Evolutionary conservation across 2,329 filamentous ascomycete species (phyloP), one percentile per base, ranked within the genome.

Genomic region (Aspergillus aculeatinus): DNA sequence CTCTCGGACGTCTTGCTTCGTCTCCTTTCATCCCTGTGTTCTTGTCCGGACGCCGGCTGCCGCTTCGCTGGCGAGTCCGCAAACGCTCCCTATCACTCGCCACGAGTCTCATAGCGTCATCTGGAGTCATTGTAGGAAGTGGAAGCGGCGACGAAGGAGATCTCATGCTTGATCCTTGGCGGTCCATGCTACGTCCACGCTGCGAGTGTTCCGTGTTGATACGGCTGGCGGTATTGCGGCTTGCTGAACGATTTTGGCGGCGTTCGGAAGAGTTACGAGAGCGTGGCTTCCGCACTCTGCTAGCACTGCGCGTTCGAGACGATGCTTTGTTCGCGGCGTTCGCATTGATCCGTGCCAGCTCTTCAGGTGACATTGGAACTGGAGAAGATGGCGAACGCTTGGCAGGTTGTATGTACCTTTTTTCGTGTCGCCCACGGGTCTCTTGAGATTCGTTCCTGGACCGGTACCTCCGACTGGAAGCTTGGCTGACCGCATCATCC

Each of bases 331-430:
- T 80, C 63, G 82, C 82, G 7, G 78, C 73, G 61, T 77, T 79
- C 5, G 73, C 75, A 51, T 78, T 76, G 61, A 79, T 81, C 49
- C 72, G 70, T 53, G 77, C 70, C 61, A 91, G 73, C 68, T 97
- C 92, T 68, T 96, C 91, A 0, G 92, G 92, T 3, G 93, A 96
- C 93, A 97, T 97, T 3, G 93, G 92, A 2, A 96, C 84, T 0
- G 94, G 94, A 0, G 94, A 97, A 2, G 92, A 96, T 0, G 94
- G 94, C 1, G 94, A 97, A 23, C 90, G 84, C 76, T 96, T 96
- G 12, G 87, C 85, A 19, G 89, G 86, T 70, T 87, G 89, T 63
- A 89, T 92, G 64, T 87, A 89, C 23, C 88, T 85, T 49, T 85
- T 82, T 12, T 83, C 79, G 25, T 83, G 83, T 63, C 90, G 85